A percentile compares a stretch with the other conserved stretches of the same genome.
phyloP scores from a whole-genome alignment of 1,139 yeast genomes.

The Debaryomyces fabryi region DNA sequence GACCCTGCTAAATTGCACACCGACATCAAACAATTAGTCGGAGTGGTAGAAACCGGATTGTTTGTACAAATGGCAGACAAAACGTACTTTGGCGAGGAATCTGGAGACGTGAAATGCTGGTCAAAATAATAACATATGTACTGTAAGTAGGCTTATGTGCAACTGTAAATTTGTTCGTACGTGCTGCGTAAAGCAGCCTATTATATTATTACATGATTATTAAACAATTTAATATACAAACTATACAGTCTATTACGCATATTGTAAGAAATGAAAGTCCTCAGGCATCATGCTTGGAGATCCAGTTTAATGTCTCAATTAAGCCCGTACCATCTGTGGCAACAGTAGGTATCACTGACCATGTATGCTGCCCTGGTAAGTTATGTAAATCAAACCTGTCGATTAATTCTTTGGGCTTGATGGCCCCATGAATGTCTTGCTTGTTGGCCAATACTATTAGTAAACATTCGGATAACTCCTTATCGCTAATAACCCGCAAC shows the following conservation, averaged over 20 bases:
- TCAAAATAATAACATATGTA: slow-evolving; percentile 13
- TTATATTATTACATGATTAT: slow-evolving; percentile 1
- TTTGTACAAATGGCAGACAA: slow-evolving; percentile 71
- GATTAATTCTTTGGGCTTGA: slow-evolving; percentile 67
- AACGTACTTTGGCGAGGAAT: slow-evolving; percentile 86
- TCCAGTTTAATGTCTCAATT: slow-evolving; percentile 75
- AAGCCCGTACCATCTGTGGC: slow-evolving; percentile 78
- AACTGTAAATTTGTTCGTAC: not conserved
- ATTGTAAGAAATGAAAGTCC: slow-evolving; percentile 5
- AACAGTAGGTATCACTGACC: slow-evolving; percentile 78
- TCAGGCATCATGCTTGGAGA: slow-evolving; percentile 59
- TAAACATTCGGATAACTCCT: slow-evolving; percentile 79
- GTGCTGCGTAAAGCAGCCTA: not conserved
- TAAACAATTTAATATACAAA: slow-evolving; percentile 6
- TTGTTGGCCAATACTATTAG: slow-evolving; percentile 87
- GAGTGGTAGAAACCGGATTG: slow-evolving; percentile 96
- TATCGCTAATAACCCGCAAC: slow-evolving; percentile 73
- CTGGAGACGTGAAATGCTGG: slow-evolving; percentile 56
- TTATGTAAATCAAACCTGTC: slow-evolving; percentile 58
- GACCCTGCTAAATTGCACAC: slow-evolving; percentile 63
- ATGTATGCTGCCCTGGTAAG: slow-evolving; percentile 59
- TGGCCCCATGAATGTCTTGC: slow-evolving; percentile 72
- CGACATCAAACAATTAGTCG: slow-evolving; percentile 74
- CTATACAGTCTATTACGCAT: slow-evolving; percentile 3
- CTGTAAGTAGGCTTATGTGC: not conserved